phyloP scores from a whole-genome alignment of 176 grass and related monocot species.

The Poa pratensis region DNA sequence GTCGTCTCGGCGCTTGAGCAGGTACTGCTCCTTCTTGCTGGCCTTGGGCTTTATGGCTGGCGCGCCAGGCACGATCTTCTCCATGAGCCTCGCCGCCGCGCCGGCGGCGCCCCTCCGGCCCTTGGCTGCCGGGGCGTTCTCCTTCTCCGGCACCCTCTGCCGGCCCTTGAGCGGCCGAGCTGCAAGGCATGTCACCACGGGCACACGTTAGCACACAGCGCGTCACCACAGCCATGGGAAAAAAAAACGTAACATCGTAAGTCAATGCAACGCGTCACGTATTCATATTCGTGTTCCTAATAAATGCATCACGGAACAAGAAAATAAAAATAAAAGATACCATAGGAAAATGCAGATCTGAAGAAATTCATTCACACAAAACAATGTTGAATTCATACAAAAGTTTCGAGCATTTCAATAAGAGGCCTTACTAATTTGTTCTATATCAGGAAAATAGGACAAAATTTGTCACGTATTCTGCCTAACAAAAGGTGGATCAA shows the following conservation, averaged over 20 bases:
- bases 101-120: constrained; percentile 50
- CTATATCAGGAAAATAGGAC: neutral
- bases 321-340: neutral
- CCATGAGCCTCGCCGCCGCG: constrained; percentile 55
- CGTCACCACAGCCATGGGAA: neutral
- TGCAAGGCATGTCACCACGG: constrained; percentile 13
- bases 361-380: constrained; percentile 8
- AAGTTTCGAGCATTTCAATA: neutral
- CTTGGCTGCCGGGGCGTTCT: neutral
- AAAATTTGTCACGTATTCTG: neutral
- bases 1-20: constrained; percentile 88
- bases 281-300: neutral
- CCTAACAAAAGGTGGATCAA: neutral
- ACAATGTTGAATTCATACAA: neutral
- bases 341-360: neutral
- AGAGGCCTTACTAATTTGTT: neutral
- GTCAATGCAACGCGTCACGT: constrained; percentile 7
- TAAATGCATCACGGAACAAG: neutral
- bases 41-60: constrained; percentile 46
- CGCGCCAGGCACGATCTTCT: constrained; percentile 36
- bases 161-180: constrained; percentile 46
- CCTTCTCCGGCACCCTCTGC: constrained; percentile 41
- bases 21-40: constrained; percentile 84
- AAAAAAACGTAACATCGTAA: neutral
- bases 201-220: constrained; percentile 34